Base-by-base conservation (phyloP, 495 filamentous ascomycete genomes). In the Bacidia gigantensis region DNA sequence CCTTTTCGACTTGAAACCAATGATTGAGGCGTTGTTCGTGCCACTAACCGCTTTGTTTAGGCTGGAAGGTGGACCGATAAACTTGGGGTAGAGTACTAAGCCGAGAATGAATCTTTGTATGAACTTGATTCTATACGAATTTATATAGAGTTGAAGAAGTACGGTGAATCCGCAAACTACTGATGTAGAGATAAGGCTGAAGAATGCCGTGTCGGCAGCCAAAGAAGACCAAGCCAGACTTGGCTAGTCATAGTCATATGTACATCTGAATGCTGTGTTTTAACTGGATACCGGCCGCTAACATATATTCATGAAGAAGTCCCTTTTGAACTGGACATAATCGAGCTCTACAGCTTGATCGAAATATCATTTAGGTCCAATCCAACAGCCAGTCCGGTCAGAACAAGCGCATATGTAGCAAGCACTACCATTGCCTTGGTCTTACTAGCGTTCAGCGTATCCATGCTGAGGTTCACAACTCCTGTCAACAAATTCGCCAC, bases 401-500 rank as follows among this genome's bases (percentile, higher is more conserved):
- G 43, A 5, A 78, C 63, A 1, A 67, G 72, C 32, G 80, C 78
- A 67, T 97, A 97, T 5, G 56, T 79, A 14, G 83, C 63, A 57
- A 98, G 59, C 41, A 95, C 76, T 0, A 61, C 80, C 81, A 96
- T 86, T 2, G 87, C 79, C 43, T 69, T 61, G 10, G 69, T 56
- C 22, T 74, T 71, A 10, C 70, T 72, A 29, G 84, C 73, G 61
- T 88, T 74, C 60, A 96, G 64, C 1, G 93, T 97, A 41, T 81
- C 81, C 11, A 96, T 62, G 21, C 79, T 84, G 66, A 99, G 65
- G 63, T 99, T 97, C 39, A 96, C 85, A 3, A 83, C 62, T 2
- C 92, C 92, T 1, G 92, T 97, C 48, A 94, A 64, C 18, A 97
- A 65, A 61, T 97, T 99, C 2, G 93, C 88, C 21, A 88, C 59